Conservation (phyloP, 164 flowering plant genomes). For the Berberis thunbergii region DNA sequence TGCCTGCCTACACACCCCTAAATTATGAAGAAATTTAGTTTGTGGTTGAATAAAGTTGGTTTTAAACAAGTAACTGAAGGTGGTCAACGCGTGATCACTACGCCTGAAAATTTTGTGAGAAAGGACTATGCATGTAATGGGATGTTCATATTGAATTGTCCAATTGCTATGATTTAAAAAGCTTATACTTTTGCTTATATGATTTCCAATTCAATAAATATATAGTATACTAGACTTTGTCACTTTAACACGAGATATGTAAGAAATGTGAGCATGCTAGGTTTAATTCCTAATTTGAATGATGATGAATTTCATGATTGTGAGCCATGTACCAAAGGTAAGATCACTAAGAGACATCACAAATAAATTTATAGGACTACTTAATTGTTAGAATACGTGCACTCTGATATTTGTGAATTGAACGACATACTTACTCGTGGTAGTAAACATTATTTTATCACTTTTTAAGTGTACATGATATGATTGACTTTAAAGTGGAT, state of each 20-base stretch:
- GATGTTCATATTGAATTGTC: neutral
- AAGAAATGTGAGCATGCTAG: constrained; percentile 5
- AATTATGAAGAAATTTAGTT: constrained; percentile 10
- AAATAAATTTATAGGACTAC: neutral
- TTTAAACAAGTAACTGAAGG: constrained; percentile 2
- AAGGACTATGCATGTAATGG: constrained; percentile 9
- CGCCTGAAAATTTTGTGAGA: constrained; percentile 5
- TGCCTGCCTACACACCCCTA: neutral
- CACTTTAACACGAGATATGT: constrained; percentile 2
- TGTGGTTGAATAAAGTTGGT: constrained; percentile 5
- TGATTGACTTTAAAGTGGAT: too few relatives aligned
- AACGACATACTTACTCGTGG: constrained; percentile 1
- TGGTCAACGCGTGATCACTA: constrained; percentile 3
- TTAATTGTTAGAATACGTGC: constrained; percentile 3
- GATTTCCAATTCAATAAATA: neutral
- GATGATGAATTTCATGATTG: neutral
- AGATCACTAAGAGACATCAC: constrained; percentile 7
- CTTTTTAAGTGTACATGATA: neutral
- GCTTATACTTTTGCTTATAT: constrained; percentile 3
- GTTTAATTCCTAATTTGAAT: neutral
- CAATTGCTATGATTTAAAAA: neutral
- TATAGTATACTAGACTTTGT: constrained; percentile 13
- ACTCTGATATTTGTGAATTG: constrained; percentile 11
- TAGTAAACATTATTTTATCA: constrained; percentile 10
- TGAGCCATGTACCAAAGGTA: constrained; percentile 7